Conservation (phyloP, 345 rosid species). For the Chamaenerion angustifolium region DNA sequence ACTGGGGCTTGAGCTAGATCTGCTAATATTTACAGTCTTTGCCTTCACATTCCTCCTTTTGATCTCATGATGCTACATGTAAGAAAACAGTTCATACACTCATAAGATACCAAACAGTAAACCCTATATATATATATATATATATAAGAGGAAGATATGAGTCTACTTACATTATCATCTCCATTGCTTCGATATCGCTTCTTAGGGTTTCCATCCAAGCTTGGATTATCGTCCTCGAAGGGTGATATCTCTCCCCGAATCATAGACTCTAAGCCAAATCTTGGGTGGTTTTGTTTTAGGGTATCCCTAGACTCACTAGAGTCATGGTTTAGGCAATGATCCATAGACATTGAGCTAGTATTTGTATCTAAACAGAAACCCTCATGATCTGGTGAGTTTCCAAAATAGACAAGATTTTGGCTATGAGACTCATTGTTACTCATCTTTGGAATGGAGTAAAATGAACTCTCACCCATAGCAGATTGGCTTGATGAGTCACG, state of each 20-base stretch:
- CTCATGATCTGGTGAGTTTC: conserved; percentile 18
- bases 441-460: conserved; percentile 17
- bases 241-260: conserved; percentile 7
- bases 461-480: conserved; percentile 5
- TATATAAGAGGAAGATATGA: conserved; percentile 1
- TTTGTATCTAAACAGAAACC: conserved; percentile 10
- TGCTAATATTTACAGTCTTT: conserved; percentile 11
- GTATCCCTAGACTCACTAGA: conserved; percentile 17
- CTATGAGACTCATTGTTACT: conserved; percentile 16
- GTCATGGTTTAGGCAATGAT: conserved; percentile 19
- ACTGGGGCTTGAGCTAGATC: conserved; percentile 29
- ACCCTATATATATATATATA: no score
- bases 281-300: not conserved
- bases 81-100: no score
- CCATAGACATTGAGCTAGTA: conserved; percentile 17
- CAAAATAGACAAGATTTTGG: conserved; percentile 14
- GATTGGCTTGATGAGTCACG: no score
- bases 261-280: not conserved
- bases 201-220: conserved; percentile 21
- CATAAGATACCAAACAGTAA: not conserved
- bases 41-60: conserved; percentile 17
- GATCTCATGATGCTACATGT: no score
- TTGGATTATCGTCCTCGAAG: conserved; percentile 18
- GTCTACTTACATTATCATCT: conserved; percentile 33
- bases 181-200: conserved; percentile 32